phyloP scores from a whole-genome alignment of 768 basidiomycete genomes.

The Lentinus brumalis region DNA sequence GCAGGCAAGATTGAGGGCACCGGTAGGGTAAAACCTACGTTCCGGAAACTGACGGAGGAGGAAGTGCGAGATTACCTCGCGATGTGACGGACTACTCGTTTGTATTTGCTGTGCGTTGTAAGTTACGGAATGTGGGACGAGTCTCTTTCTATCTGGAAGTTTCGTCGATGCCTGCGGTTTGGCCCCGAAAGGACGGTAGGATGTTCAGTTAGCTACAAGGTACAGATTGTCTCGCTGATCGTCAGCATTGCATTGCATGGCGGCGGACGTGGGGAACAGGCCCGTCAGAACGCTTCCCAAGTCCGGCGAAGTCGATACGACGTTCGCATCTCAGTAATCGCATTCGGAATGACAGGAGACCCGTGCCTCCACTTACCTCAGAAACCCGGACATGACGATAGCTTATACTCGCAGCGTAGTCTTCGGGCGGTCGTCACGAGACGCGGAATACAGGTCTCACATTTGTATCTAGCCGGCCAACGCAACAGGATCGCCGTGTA shows the following conservation, averaged over 20 bases:
- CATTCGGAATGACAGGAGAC: not conserved
- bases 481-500: no score
- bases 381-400: not conserved
- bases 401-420: no score
- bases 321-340: not conserved
- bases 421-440: no score
- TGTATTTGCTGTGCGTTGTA: constrained; percentile 19
- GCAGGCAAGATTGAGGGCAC: constrained; percentile 63
- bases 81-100: constrained; percentile 47
- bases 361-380: not conserved
- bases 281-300: not conserved
- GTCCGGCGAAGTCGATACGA: not conserved
- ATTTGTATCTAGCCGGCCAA: no score
- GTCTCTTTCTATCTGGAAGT: constrained; percentile 7
- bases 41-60: constrained; percentile 94
- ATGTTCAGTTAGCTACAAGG: not conserved
- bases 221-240: not conserved
- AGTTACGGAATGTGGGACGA: constrained; percentile 13
- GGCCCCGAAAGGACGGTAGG: not conserved
- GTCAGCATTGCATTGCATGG: not conserved
- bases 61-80: constrained; percentile 97
- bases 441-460: no score
- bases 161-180: not conserved
- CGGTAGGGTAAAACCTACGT: constrained; percentile 75
- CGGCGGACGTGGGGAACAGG: not conserved